Evolutionary conservation across 108 stramenopile genomes (phyloP).

Genomic region (Skeletonema potamos): DNA sequence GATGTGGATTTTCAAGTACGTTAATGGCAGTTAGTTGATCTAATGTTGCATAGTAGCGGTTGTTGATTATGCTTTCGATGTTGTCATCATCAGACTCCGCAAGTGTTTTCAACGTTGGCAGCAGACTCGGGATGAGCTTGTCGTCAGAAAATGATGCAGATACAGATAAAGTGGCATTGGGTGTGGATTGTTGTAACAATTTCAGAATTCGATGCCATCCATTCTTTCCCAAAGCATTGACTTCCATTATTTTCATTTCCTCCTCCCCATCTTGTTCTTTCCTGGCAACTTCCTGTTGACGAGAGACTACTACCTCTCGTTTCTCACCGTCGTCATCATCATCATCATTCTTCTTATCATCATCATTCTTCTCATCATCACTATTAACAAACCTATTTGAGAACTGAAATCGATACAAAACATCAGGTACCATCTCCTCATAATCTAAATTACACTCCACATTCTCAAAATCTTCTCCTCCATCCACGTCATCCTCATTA

Average conservation of each 20-base stretch:
- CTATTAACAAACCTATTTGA: not conserved
- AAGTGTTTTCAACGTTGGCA: not conserved
- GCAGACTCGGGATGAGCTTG: not conserved
- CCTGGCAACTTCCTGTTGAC: not conserved
- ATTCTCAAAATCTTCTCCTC: not conserved
- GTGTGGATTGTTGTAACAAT: not conserved
- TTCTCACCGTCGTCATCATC: not conserved
- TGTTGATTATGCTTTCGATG: not conserved
- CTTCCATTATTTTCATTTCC: not conserved
- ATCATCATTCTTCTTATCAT: not conserved
- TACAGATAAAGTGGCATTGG: not conserved
- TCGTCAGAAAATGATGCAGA: not conserved
- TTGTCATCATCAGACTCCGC: not conserved
- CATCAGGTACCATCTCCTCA: not conserved
- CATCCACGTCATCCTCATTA: not conserved
- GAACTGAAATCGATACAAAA: not conserved
- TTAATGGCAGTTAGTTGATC: slow-evolving; percentile 17
- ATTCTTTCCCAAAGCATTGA: slow-evolving; percentile 13
- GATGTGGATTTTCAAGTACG: slow-evolving; percentile 1
- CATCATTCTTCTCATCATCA: not conserved
- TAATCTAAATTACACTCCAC: not conserved
- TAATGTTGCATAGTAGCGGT: not conserved
- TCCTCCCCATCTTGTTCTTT: not conserved
- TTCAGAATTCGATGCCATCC: slow-evolving; percentile 33
- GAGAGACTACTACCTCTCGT: not conserved